Conservation (phyloP, 2,329 filamentous ascomycete species). For the Exophiala spinifera region DNA sequence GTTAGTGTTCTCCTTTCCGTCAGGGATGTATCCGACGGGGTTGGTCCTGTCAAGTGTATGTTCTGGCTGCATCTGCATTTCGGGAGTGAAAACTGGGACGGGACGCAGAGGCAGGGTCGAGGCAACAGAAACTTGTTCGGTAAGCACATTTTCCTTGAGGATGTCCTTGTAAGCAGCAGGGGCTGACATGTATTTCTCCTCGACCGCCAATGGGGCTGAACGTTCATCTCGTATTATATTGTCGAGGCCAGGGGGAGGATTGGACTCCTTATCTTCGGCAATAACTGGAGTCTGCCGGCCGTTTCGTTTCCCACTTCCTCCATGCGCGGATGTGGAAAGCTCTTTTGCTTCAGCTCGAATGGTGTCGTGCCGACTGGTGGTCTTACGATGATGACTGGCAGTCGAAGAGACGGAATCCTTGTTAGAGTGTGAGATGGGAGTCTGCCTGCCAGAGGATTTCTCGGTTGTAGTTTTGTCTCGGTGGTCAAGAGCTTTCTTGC, state of each 20-base stretch:
- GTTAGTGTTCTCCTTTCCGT: constrained; percentile 26
- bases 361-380: constrained; percentile 7
- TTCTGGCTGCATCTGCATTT: constrained; percentile 6
- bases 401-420: constrained; percentile 9
- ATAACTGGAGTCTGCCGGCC: constrained; percentile 12
- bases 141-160: constrained; percentile 1
- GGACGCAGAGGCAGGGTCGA: constrained; percentile 6
- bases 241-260: not conserved
- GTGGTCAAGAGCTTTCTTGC: constrained; percentile 8
- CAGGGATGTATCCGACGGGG: constrained; percentile 8
- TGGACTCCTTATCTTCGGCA: constrained; percentile 1
- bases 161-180: constrained; percentile 4
- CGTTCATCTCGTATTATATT: not conserved
- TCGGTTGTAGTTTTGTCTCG: constrained; percentile 10
- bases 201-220: constrained; percentile 3
- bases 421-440: constrained; percentile 8
- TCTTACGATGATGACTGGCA: constrained; percentile 9
- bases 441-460: constrained; percentile 14
- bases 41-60: constrained; percentile 1
- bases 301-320: constrained; percentile 1
- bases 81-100: constrained; percentile 5
- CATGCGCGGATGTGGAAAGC: not conserved
- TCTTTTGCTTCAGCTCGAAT: constrained; percentile 12
- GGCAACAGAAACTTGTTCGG: not conserved
- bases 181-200: constrained; percentile 8